Conservation (phyloP, 1,284 basidiomycete species). For the Rhodotorula sp. region DNA sequence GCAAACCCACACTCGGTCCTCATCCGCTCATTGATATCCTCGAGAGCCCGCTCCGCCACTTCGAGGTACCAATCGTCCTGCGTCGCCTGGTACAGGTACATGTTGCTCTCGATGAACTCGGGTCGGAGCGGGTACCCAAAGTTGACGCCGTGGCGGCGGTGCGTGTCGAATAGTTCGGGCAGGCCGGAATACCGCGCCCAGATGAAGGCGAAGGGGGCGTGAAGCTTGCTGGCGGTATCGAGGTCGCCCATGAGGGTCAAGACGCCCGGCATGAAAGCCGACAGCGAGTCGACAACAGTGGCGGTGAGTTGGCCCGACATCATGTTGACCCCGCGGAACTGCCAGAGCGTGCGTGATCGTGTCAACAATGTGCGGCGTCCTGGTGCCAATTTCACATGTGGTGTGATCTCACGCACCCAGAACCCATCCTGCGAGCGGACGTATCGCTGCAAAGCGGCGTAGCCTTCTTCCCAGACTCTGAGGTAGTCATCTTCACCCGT, state of each 20-base stretch:
- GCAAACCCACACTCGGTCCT: conserved; percentile 82
- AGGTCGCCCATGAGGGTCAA: conserved; percentile 87
- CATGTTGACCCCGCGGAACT: conserved; percentile 81
- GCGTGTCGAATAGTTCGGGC: conserved; percentile 85
- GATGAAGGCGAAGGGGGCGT: conserved; percentile 58
- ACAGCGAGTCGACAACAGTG: conserved; percentile 73
- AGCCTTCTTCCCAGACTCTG: conserved; percentile 84
- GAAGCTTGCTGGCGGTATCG: conserved; percentile 58
- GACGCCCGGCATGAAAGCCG: conserved; percentile 83
- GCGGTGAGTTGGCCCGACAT: conserved; percentile 69
- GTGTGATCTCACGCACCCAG: conserved; percentile 61
- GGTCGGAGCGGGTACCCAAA: conserved; percentile 45
- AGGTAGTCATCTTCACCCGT: conserved; percentile 77
- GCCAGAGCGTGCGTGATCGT: conserved; percentile 12
- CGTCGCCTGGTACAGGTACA: conserved; percentile 92
- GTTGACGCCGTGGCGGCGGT: conserved; percentile 59
- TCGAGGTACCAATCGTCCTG: conserved; percentile 86
- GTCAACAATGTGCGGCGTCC: neutral
- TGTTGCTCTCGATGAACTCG: conserved; percentile 52
- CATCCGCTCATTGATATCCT: conserved; percentile 69
- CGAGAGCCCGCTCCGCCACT: conserved; percentile 77
- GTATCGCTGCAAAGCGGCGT: conserved; percentile 83
- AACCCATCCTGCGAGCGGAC: conserved; percentile 77
- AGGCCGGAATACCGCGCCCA: conserved; percentile 81
- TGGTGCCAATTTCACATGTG: conserved; percentile 15